Evolutionary conservation across 441 rosid species (phyloP), one percentile per base, ranked within the genome.

Genomic region (Rhodomyrtus psidioides): DNA sequence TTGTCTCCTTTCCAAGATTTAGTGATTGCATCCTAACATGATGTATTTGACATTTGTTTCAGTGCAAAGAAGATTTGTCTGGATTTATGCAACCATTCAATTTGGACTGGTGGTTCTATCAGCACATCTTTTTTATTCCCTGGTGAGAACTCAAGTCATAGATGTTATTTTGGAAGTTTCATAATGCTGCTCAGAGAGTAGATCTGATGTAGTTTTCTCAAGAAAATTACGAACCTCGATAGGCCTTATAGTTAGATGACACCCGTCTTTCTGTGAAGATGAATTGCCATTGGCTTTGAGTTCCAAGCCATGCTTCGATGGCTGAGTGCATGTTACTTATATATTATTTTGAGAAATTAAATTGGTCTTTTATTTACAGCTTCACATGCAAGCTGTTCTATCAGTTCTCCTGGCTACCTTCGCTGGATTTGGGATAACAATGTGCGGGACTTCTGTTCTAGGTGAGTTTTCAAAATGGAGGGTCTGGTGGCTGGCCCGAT

Each of bases 341-440:
- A 54, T 17, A 56, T 15, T 82, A 24, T 44, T 82, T 56, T 54
- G 56, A n/a, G 84, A 21, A 54, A 30, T 82, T 14, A 13, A 24
- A 51, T 17, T 17, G 23, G 3, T 39, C 58, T 30, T 54, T 7
- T 83, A 55, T 91, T 86, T 85, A 86, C 93, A 96, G 99, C 87
- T 95, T 88, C 95, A 91, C 85, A 85, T 94, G 90, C 96, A 94
- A 88, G 90, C 96, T 76, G 91, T 95, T 83, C 88, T 94, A 58
- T 87, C 95, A 53, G 92, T 96, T 89, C 93, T 96, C 53, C 92
- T 96, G 53, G 96, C 99, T 57, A 90, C 96, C 46, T 90, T 96
- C 83, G 86, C 92, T 17, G 99, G 99, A 54, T 96, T 96, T 62
- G 99, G 99, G 86, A 85, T 91, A 81, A 90, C 96, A 85, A 96